These are phyloP conservation scores for Ogataea parapolymorpha DNA, from an alignment of 805 yeast species.

Conservation along the genomic window DNA sequence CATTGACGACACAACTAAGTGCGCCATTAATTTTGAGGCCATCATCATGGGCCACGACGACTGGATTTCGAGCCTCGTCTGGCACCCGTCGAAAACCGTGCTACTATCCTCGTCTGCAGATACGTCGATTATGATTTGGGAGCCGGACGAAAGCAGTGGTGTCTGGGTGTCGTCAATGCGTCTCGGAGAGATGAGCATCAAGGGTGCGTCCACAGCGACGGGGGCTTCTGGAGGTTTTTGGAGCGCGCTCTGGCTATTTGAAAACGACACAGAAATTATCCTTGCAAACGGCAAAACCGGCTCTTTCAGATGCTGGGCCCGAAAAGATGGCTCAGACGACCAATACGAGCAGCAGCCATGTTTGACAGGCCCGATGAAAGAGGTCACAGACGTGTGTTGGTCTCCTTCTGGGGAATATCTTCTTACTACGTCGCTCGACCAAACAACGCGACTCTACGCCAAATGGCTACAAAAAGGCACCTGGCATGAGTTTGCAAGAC, in stretches of 20 bases:
- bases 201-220: slow-evolving; percentile 98
- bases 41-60: slow-evolving; percentile 97
- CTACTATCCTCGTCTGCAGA: slow-evolving; percentile 89
- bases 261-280: slow-evolving; percentile 42
- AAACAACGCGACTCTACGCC: slow-evolving; percentile 83
- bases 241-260: slow-evolving; percentile 65
- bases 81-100: slow-evolving; percentile 67
- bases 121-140: slow-evolving; percentile 91
- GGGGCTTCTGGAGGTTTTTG: slow-evolving; percentile 79
- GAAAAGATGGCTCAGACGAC: slow-evolving; percentile 20
- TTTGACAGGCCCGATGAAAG: slow-evolving; percentile 71
- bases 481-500: slow-evolving; percentile 94
- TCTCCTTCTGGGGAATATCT: slow-evolving; percentile 61
- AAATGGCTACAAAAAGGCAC: slow-evolving; percentile 48
- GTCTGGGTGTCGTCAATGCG: slow-evolving; percentile 83
- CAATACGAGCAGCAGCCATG: slow-evolving; percentile 43
- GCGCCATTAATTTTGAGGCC: slow-evolving; percentile 81
- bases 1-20: slow-evolving; percentile 33
- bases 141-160: slow-evolving; percentile 80
- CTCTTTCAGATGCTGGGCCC: slow-evolving; percentile 75
- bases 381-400: slow-evolving; percentile 81
- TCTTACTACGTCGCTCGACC: slow-evolving; percentile 81
- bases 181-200: slow-evolving; percentile 87
- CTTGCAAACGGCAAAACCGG: slow-evolving; percentile 91
- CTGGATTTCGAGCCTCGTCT: slow-evolving; percentile 82